Base-by-base conservation (phyloP, 2,329 filamentous ascomycete species). In the Stachybotrys chlorohalonatus region DNA sequence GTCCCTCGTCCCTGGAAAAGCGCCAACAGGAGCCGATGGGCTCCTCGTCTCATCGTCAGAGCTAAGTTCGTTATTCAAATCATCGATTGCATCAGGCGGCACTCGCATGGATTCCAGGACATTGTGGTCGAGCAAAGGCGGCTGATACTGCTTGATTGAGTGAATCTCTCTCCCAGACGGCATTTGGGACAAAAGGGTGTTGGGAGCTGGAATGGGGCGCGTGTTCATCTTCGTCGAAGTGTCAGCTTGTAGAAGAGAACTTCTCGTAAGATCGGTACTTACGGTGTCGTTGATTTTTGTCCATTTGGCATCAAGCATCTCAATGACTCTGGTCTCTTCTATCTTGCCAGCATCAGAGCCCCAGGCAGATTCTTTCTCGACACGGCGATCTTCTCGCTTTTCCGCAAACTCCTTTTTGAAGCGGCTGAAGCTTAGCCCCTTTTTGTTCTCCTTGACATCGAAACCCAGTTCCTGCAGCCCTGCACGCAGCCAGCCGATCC, bases 281-380 rank as follows among this genome's bases (percentile, higher is more conserved):
- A 95, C 89, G 16, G 89, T 95, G 69, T 96, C 90, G 66, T 99
- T 99, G 71, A 91, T 84, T 73, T 91, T 94, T 58, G 83, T 84
- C 93, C 94, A 96, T 68, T 96, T 96, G 45, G 78, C 80, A 62
- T 95, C 83, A 39, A 99, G 74, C 84, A 94, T 90, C 63, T 94
- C 89, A 52, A 96, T 78, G 2, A 97, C 87, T 54, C 91, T 80
- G 2, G 80, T 84, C 71, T 99, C 94, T 68, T 97, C 94, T 16
- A 90, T 72, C 62, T 82, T 86, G 1, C 94, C 93, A 0, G 86
- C 93, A 70, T 96, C 92, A 49, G 85, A 76, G 0, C 92, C 92
- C 89, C 90, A 94, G 31, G 75, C 75, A 1, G 75, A 73, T 49
- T 83, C 87, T 66, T 83, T 90, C 61, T 93, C 89, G 31, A 95